These are phyloP conservation scores for Monosporascus sp. DNA, from an alignment of 2,329 filamentous ascomycete species.

Conservation along the genomic window DNA sequence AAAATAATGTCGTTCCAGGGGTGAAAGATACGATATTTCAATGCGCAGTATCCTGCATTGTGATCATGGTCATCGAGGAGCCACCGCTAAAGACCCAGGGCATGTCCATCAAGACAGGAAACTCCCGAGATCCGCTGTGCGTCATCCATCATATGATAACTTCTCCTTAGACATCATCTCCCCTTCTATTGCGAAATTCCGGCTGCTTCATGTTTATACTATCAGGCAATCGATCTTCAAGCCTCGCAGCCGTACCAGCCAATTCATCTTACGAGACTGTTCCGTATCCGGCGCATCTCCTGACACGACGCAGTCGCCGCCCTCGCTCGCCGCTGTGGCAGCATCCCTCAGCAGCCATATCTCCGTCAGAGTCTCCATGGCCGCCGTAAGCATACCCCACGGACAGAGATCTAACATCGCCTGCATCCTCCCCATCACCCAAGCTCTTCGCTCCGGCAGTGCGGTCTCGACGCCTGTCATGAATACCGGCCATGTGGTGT, in stretches of 20 bases:
- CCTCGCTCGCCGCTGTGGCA: constrained; percentile 5
- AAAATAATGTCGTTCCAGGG: too few relatives aligned
- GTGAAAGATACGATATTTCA: too few relatives aligned
- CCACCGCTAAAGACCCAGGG: too few relatives aligned
- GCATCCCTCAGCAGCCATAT: constrained; percentile 41
- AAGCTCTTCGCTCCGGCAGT: constrained; percentile 39
- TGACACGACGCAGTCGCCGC: background rate
- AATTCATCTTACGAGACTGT: constrained; percentile 15
- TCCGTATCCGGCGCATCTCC: background rate
- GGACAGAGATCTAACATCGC: constrained; percentile 40
- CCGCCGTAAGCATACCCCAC: constrained; percentile 46
- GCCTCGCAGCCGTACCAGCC: constrained; percentile 38
- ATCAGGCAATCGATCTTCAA: constrained; percentile 41
- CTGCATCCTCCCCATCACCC: constrained; percentile 44
- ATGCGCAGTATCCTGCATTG: too few relatives aligned
- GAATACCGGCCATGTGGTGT: constrained; percentile 55
- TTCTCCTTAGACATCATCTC: too few relatives aligned
- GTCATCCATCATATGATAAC: too few relatives aligned
- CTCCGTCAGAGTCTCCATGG: constrained; percentile 42
- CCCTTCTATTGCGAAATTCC: too few relatives aligned
- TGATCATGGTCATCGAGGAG: too few relatives aligned
- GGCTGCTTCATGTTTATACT: constrained; percentile 26
- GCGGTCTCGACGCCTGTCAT: constrained; percentile 51
- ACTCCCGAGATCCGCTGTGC: too few relatives aligned
- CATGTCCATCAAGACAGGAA: too few relatives aligned